These are phyloP conservation scores for Pseudogymnoascus sp. DNA, from an alignment of 2,329 filamentous ascomycete species.

Conservation along the genomic window DNA sequence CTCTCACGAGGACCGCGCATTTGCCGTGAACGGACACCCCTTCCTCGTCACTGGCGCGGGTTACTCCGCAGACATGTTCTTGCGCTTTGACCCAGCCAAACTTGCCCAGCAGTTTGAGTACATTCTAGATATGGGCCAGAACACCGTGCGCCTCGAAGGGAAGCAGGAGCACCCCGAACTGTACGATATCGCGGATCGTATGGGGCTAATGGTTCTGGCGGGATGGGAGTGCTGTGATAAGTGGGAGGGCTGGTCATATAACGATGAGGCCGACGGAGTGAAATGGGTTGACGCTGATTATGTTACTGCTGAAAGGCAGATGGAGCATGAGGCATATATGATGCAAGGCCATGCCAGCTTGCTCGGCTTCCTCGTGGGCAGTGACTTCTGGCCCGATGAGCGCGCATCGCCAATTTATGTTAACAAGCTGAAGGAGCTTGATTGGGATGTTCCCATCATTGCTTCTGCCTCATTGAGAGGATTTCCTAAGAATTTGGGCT, in stretches of 20 bases:
- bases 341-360: slow-evolving; percentile 54
- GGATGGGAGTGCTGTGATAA: slow-evolving; percentile 64
- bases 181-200: slow-evolving; percentile 50
- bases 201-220: slow-evolving; percentile 54
- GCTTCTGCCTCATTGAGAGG: slow-evolving; percentile 50
- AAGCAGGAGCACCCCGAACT: slow-evolving; percentile 57
- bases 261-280: slow-evolving; percentile 41
- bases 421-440: slow-evolving; percentile 39
- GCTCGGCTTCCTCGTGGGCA: slow-evolving; percentile 52
- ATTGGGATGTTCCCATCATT: slow-evolving; percentile 52
- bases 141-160: slow-evolving; percentile 57
- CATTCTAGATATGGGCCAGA: slow-evolving; percentile 53
- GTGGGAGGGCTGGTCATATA: slow-evolving; percentile 59
- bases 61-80: slow-evolving; percentile 54
- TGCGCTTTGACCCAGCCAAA: slow-evolving; percentile 46
- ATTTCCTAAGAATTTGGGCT: slow-evolving; percentile 43
- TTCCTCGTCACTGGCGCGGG: slow-evolving; percentile 57
- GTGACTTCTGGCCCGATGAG: slow-evolving; percentile 57
- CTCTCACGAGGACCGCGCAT: slow-evolving; percentile 45
- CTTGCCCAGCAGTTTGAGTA: slow-evolving; percentile 45
- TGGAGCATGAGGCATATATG: slow-evolving; percentile 53
- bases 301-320: slow-evolving; percentile 43
- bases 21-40: slow-evolving; percentile 47
- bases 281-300: slow-evolving; percentile 50
- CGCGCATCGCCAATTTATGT: slow-evolving; percentile 47